Evolutionary conservation across 805 yeast species (phyloP).

Genomic region (Komagataella phaffii): DNA sequence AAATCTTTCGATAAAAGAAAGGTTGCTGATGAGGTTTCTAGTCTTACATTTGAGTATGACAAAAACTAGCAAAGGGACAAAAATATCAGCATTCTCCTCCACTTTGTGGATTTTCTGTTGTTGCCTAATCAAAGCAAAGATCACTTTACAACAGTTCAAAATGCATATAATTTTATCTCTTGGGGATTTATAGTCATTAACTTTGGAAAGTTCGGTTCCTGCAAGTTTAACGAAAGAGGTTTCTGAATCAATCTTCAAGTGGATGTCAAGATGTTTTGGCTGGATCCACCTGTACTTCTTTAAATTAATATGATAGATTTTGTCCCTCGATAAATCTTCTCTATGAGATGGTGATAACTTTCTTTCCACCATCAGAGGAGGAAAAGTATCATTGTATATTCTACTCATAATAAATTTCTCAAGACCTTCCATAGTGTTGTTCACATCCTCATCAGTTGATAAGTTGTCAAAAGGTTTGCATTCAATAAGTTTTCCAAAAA

Average conservation of each 20-base stretch:
- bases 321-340: slow-evolving; percentile 54
- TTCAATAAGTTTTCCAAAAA: slow-evolving; percentile 43
- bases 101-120: slow-evolving; percentile 21
- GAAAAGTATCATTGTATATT: slow-evolving; percentile 61
- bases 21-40: slow-evolving; percentile 55
- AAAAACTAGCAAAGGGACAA: slow-evolving; percentile 78
- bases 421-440: slow-evolving; percentile 77
- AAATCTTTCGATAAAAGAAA: slow-evolving; percentile 76
- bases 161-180: slow-evolving; percentile 89
- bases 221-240: slow-evolving; percentile 53
- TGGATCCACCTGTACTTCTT: slow-evolving; percentile 39
- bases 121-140: slow-evolving; percentile 74
- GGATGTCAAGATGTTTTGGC: slow-evolving; percentile 70
- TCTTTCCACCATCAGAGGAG: slow-evolving; percentile 41
- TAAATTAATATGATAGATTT: slow-evolving; percentile 32
- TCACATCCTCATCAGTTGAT: slow-evolving; percentile 39
- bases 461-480: slow-evolving; percentile 67
- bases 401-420: slow-evolving; percentile 90
- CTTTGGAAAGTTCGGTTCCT: slow-evolving; percentile 58
- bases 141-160: slow-evolving; percentile 82
- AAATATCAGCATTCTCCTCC: slow-evolving; percentile 85
- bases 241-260: slow-evolving; percentile 28
- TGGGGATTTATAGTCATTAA: slow-evolving; percentile 81
- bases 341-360: slow-evolving; percentile 40
- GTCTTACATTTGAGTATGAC: slow-evolving; percentile 64